Base-by-base conservation (phyloP, 306 rosid species). In the Trifolium fragiferum region DNA sequence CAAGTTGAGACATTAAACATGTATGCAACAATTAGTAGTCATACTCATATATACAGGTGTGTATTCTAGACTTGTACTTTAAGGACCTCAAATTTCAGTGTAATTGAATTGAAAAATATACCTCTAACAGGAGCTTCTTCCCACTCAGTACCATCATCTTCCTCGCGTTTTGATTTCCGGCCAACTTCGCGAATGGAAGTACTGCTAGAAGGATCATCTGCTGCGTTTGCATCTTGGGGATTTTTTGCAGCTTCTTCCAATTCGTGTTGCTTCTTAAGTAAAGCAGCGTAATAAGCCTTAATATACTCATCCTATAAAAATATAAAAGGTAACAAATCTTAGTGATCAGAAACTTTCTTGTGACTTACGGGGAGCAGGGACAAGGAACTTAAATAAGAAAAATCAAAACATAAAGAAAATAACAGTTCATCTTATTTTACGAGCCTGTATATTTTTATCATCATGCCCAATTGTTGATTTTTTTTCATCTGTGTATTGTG, bases 231-330 rank as follows among this genome's bases (percentile, higher is more conserved):
- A 62, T 71, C 70, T 51, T 78, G 86, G 33, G 84, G 82, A 23
- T 57, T 81, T 57, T 84, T 84, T 8, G 90, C 90, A 66, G 89
- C 85, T 82, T 85, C 93, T 78, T 86, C 89, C 71, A 83, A 10
- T 76, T 90, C 92, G 37, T 84, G 87, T 70, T 93, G 97, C 78
- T 87, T 84, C 82, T 92, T 81, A 58, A 87, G 83, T 58, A 93
- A 73, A 59, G 96, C 97, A 63, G 96, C 96, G 68, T 87, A 93
- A 76, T 91, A 93, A 72, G 97, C 98, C 86, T 90, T 90, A 19
- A 84, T 79, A 80, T 89, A 91, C 80, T 91, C 98, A 80, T 89
- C 98, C 98, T 91, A 68, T 25, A 83, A 68, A 51, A 84, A 74
- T 27, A 62, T 41, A 72, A 13, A 60, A 64, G 71, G 40, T 46